phyloP scores from a whole-genome alignment of 805 yeast genomes.

The Saccharomycopsis sp. region DNA sequence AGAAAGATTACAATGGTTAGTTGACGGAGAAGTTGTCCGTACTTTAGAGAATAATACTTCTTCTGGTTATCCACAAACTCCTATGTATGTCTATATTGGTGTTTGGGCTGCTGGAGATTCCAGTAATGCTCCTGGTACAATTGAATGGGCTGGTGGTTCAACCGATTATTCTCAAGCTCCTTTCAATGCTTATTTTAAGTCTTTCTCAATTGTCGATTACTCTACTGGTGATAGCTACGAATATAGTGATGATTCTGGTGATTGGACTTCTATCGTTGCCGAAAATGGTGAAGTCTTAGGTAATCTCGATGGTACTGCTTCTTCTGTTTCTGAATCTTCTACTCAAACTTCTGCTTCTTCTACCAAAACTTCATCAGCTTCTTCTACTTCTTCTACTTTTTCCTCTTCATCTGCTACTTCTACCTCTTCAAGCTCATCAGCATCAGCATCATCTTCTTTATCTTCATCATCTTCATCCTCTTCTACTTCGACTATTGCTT shows the following conservation, averaged over 20 bases:
- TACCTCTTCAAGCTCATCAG: neutral
- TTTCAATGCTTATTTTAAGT: slow-evolving; percentile 53
- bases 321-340: neutral
- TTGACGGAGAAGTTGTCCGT: slow-evolving; percentile 65
- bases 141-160: slow-evolving; percentile 74
- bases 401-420: neutral
- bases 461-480: neutral
- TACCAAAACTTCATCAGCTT: neutral
- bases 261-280: slow-evolving; percentile 33
- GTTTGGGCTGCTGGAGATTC: slow-evolving; percentile 81
- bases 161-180: slow-evolving; percentile 60
- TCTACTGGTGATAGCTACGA: slow-evolving; percentile 50
- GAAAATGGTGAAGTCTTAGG: slow-evolving; percentile 11
- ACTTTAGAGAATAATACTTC: slow-evolving; percentile 41
- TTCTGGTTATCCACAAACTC: slow-evolving; percentile 85
- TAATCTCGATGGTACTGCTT: neutral
- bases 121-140: slow-evolving; percentile 50
- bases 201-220: slow-evolving; percentile 55
- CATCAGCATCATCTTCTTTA: neutral
- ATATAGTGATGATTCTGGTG: slow-evolving; percentile 25
- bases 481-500: neutral
- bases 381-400: neutral
- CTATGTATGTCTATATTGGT: slow-evolving; percentile 44
- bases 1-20: slow-evolving; percentile 52
- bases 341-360: slow-evolving; percentile 1